Evolutionary conservation across 257 asterid species (phyloP).

Genomic region (Mitragyna speciosa): DNA sequence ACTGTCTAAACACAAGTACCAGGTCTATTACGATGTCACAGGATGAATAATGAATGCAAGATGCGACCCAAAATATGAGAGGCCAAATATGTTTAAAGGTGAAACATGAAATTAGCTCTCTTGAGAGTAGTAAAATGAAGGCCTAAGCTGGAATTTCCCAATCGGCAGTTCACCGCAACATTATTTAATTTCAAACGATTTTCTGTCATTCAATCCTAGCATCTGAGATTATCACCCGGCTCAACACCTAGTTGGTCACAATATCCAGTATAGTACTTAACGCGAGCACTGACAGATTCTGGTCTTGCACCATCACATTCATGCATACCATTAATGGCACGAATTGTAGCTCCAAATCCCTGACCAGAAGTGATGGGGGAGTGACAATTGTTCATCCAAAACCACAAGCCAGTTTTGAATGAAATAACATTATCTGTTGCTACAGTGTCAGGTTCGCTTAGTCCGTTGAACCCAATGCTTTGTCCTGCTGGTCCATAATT

Average conservation of each 20-base stretch:
- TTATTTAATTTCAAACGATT: background rate
- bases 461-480: constrained; percentile 45
- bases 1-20: background rate
- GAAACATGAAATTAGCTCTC: background rate
- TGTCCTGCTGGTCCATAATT: constrained; percentile 56
- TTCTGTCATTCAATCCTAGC: constrained; percentile 17
- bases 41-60: background rate
- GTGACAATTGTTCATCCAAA: constrained; percentile 54
- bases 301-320: constrained; percentile 51
- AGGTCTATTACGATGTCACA: background rate
- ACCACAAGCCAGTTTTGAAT: constrained; percentile 51
- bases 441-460: constrained; percentile 46
- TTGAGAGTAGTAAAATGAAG: no score
- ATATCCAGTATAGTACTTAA: constrained; percentile 36
- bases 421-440: constrained; percentile 36
- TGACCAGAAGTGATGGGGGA: constrained; percentile 35
- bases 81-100: background rate
- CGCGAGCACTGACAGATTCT: constrained; percentile 35
- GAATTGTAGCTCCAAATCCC: constrained; percentile 56
- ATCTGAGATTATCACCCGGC: constrained; percentile 42
- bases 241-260: constrained; percentile 41
- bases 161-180: background rate
- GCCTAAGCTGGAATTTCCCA: no score
- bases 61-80: background rate
- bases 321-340: constrained; percentile 38